Evolutionary conservation across 257 asterid genomes (phyloP), one percentile per base, ranked within the genome.

Genomic region (Gentiana straminea): DNA sequence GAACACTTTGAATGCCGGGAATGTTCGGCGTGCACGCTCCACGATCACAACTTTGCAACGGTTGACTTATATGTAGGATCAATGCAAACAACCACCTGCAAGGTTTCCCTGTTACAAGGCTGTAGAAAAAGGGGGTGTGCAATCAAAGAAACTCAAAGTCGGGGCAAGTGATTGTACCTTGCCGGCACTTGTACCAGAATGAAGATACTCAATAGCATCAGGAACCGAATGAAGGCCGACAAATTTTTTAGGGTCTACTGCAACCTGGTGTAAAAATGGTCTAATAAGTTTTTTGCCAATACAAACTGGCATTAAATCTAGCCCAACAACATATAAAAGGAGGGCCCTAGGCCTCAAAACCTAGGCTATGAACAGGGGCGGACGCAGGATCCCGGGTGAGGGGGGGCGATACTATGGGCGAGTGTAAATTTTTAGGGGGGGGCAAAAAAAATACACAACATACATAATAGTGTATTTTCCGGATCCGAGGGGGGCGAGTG

Each of bases 171-270:
- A n/a, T 41, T 66, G 6, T 82, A 91, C 98, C 96, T 91, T 91
- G 79, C 98, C 98, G 9, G 84, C 74, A 74, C 98, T 91, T 71
- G 72, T 74, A 51, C 98, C 95, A 41, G 98, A 87, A 69, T 87
- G 96, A 59, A 91, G 96, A 80, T 91, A 67, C 46, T 87, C 84
- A 4, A 91, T 94, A 54, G 96, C 98, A 74, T 91, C 92, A 58
- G 89, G 86, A 70, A 83, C 93, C 15, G 95, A 87, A 59, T 68
- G 77, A 58, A 84, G 60, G 12, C 98, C 98, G 61, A 67, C 13
- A 70, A 91, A 91, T 34, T 52, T 63, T 67, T 85, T 91, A 7
- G 95, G 96, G 67, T 91, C 98, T 49, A 91, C 9, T 15, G 72
- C 73, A 47, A 91, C 72, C 98, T 91, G 46, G 9, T 24, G 24